Evolutionary conservation across 2,329 filamentous ascomycete species (phyloP).

Genomic region (Ophiosphaerella narmari): DNA sequence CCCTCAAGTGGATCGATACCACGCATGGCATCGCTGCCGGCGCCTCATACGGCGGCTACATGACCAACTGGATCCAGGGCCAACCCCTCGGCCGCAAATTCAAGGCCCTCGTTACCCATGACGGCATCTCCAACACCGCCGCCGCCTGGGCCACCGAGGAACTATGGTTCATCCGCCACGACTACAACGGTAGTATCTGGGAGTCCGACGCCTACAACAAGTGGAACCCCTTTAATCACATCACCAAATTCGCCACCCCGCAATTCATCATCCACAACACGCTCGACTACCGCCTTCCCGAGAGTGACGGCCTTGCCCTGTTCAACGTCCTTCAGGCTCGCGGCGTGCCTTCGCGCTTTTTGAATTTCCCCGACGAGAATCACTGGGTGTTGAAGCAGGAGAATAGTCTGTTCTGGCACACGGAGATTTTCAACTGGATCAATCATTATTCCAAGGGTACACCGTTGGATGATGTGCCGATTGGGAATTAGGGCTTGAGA

Average conservation of each 20-base stretch:
- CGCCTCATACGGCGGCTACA: constrained; percentile 56
- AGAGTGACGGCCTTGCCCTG: constrained; percentile 80
- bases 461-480: constrained; percentile 33
- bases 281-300: constrained; percentile 83
- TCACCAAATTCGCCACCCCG: constrained; percentile 79
- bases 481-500: constrained; percentile 30
- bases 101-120: constrained; percentile 85
- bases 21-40: constrained; percentile 73
- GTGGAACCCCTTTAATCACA: constrained; percentile 63
- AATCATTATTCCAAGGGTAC: constrained; percentile 43
- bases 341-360: constrained; percentile 74
- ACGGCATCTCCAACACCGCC: constrained; percentile 73
- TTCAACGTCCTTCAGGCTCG: constrained; percentile 85
- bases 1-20: constrained; percentile 71
- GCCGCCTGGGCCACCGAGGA: constrained; percentile 55
- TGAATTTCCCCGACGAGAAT: constrained; percentile 80
- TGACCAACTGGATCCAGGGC: constrained; percentile 83
- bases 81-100: constrained; percentile 81
- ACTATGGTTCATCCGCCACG: constrained; percentile 57
- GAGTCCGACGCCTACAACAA: constrained; percentile 52
- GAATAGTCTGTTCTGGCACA: constrained; percentile 91
- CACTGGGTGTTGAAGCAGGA: constrained; percentile 87
- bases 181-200: constrained; percentile 44
- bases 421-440: constrained; percentile 50
- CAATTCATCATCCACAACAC: constrained; percentile 90